Base-by-base conservation (phyloP, 2,329 filamentous ascomycete species). In the Bretziella fagacearum region DNA sequence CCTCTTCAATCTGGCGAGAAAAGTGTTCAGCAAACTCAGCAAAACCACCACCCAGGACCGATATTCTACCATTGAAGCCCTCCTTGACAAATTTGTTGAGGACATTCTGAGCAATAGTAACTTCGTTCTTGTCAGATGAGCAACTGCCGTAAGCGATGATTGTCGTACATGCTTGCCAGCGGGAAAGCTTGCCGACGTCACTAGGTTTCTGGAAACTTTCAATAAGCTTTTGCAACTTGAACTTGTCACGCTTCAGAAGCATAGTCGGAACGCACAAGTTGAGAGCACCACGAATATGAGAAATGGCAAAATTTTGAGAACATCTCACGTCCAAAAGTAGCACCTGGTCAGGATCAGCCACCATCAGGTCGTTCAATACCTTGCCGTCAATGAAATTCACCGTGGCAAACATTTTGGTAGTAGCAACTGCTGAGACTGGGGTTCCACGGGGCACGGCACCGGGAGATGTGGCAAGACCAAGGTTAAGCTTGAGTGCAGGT, bases 221-320 rank as follows among this genome's bases (percentile, higher is more conserved):
- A 54, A 84, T 77, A 26, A 98, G 67, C 58, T 93, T 95, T 52
- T 86, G 71, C 10, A 93, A 73, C 55, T 89, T 89, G 62, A 93
- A 96, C 0, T 86, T 93, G 1, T 84, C 79, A 43, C 91, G 73
- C 62, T 96, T 96, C 15, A 98, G 65, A 11, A 98, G 66, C 0
- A 89, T 96, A 0, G 91, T 96, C 0, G 91, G 91, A 51, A 96
- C 93, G 58, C 91, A 96, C 4, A 98, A 67, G 58, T 93, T 96
- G 26, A 98, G 64, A 0, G 89, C 84, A n/a, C 80, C 79, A 43
- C 70, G 65, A 47, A 96, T 82, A 25, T 83, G 77, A 18, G 82
- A 79, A 39, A 74, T 70, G 1, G 78, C 73, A 57, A 81, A 95
- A 54, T 89, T 84, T 17, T 86, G 85, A 23, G 80, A 84, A 0